A percentile compares a stretch with the other conserved stretches of the same genome.
phyloP scores from a whole-genome alignment of 1,139 yeast genomes.

The Magnusiomyces ingens region DNA sequence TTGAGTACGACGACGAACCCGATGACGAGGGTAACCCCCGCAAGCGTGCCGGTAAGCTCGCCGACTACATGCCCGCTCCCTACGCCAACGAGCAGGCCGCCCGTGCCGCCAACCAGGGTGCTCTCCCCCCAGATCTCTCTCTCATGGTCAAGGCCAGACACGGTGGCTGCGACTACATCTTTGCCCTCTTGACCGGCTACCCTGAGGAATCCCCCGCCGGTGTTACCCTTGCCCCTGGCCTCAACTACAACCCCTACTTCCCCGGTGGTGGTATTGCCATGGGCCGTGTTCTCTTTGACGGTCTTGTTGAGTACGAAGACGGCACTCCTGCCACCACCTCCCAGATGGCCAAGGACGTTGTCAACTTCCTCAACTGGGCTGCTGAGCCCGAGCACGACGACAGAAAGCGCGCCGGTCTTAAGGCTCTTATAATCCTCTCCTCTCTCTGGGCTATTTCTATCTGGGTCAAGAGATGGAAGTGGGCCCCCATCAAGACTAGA shows the following conservation, averaged over 20 bases:
- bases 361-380: slow-evolving; percentile 95
- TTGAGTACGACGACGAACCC: slow-evolving; percentile 98
- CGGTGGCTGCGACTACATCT: slow-evolving; percentile 94
- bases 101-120: slow-evolving; percentile 99
- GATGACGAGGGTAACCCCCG: slow-evolving; percentile 99
- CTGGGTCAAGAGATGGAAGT: slow-evolving; percentile 96
- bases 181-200: slow-evolving; percentile 92
- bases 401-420: slow-evolving; percentile 94
- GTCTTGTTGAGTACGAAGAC: slow-evolving; percentile 94
- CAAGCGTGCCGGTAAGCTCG: slow-evolving; percentile 96
- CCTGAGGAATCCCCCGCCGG: slow-evolving; percentile 99
- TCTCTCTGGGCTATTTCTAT: slow-evolving; percentile 75
- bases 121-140: slow-evolving; percentile 96
- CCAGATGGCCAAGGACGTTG: slow-evolving; percentile 98
- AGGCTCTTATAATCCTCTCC: slow-evolving; percentile 76
- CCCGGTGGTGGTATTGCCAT: slow-evolving; percentile 99
- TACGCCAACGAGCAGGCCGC: slow-evolving; percentile 98
- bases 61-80: slow-evolving; percentile 93
- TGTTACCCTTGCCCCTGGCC: slow-evolving; percentile 82
- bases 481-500: slow-evolving; percentile 95
- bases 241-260: slow-evolving; percentile 99
- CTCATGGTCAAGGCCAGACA: slow-evolving; percentile 98
- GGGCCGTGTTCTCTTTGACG: slow-evolving; percentile 98
- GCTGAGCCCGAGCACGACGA: slow-evolving; percentile 98
- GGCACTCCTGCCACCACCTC: slow-evolving; percentile 98